These are phyloP conservation scores for Penicillium sp. DNA, from an alignment of 2,329 filamentous ascomycete species.

Conservation along the genomic window DNA sequence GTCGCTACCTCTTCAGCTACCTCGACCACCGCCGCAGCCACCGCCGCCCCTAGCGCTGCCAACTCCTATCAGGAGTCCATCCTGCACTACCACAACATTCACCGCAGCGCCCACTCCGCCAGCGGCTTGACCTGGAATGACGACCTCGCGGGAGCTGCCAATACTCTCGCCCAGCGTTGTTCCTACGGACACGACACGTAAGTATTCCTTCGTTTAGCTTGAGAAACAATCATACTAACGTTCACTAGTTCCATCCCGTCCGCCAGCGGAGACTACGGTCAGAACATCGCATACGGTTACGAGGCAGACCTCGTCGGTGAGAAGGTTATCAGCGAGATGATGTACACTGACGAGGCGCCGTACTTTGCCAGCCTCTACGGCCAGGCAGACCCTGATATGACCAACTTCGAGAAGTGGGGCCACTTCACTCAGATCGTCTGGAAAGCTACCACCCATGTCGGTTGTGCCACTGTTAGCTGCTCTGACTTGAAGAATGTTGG, in stretches of 20 bases:
- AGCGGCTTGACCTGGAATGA: constrained; percentile 63
- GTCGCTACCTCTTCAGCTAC: constrained; percentile 25
- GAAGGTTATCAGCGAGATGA: constrained; percentile 69
- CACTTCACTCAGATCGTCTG: constrained; percentile 77
- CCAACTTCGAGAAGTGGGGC: constrained; percentile 65
- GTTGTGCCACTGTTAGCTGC: constrained; percentile 58
- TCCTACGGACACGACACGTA: constrained; percentile 72
- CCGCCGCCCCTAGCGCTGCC: constrained; percentile 37
- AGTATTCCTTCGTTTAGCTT: constrained; percentile 37
- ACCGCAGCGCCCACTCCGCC: constrained; percentile 79
- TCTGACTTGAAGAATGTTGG: constrained; percentile 42
- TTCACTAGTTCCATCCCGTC: constrained; percentile 46
- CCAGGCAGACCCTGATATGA: constrained; percentile 56
- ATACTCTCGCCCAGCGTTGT: constrained; percentile 63
- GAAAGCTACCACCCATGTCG: constrained; percentile 60
- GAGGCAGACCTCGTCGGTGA: constrained; percentile 57
- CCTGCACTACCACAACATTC: constrained; percentile 77
- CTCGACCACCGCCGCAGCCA: constrained; percentile 31
- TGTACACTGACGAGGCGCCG: constrained; percentile 79
- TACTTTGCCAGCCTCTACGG: constrained; percentile 60
- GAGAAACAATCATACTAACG: constrained; percentile 30
- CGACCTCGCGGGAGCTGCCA: constrained; percentile 62
- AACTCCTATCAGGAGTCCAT: constrained; percentile 36
- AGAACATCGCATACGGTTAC: constrained; percentile 80
- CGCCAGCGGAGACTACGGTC: constrained; percentile 65